Base-by-base conservation (phyloP, 129 eudicot species). In the Mikania micrantha region DNA sequence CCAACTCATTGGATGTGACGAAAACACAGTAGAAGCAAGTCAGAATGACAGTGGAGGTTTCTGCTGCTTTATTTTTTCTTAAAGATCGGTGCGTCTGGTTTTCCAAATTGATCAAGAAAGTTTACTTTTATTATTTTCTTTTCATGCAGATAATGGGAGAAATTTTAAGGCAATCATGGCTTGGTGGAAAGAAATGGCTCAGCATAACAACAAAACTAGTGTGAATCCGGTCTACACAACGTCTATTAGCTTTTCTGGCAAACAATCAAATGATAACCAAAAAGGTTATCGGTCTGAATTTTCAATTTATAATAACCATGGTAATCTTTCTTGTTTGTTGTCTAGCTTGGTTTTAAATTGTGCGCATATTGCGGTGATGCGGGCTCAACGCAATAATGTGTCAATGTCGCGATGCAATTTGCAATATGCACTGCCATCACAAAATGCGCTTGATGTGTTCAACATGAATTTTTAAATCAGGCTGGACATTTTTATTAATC, bases 171-270 rank as follows among this genome's bases (percentile, higher is more conserved):
- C 90, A 17, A 82, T 93, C 27, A 88, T 88, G 95, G 77, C 95
- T 59, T 93, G 99, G 96, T 93, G 96, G 99, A 88, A 82, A 81
- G 96, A 88, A 64, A 93, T 93, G 98, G 96, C 96, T 60, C 86
- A 80, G 64, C 79, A 67, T 61, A 93, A 82, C 57, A 67, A 38
- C 71, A 84, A 79, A 63, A 73, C 83, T 65, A 64, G 25, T 72
- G 35, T 27, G 52, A 73, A 74, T 57, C 79, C 79, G 42, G 70
- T 53, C 66, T 41, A 69, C 63, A 41, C 73, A 57, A 5, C 56
- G 34, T 34, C 58, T 32, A 67, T 75, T 48, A 63, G 77, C 74
- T 67, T 41, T 41, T 62, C 68, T 48, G 39, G 50, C 28, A 78
- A 53, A 78, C 72, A 73, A 59, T 67, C 50, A 54, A 74, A 66